These are phyloP conservation scores for Fraxinus pennsylvanica DNA, from an alignment of 257 asterid species.

Conservation along the genomic window DNA sequence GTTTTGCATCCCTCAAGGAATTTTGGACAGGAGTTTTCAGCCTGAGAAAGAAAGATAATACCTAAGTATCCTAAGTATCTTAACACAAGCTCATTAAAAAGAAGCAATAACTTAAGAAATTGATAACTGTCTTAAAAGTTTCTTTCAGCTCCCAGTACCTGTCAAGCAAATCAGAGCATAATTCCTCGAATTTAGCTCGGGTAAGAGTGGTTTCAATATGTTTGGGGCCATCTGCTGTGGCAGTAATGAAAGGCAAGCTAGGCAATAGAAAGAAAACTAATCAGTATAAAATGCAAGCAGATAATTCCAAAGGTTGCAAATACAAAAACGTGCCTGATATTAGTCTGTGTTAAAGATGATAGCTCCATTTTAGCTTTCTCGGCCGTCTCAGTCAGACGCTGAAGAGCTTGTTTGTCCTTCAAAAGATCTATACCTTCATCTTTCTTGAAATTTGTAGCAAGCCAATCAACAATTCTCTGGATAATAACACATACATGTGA, in stretches of 20 bases:
- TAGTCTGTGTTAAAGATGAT: slow-evolving; percentile 60
- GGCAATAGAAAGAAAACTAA: too few species aligned
- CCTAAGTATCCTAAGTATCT: too few species aligned
- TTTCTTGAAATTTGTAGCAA: slow-evolving; percentile 70
- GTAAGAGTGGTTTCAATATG: slow-evolving; percentile 63
- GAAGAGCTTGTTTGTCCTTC: slow-evolving; percentile 99
- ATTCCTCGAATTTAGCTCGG: slow-evolving; percentile 61
- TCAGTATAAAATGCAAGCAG: too few species aligned
- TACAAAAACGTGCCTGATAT: slow-evolving; percentile 41
- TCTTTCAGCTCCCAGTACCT: slow-evolving; percentile 33
- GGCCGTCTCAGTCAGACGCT: slow-evolving; percentile 93
- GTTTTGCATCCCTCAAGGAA: slow-evolving; percentile 62
- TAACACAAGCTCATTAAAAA: too few species aligned
- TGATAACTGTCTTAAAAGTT: not conserved
- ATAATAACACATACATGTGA: not conserved
- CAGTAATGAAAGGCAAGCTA: slow-evolving; percentile 64
- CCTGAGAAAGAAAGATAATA: slow-evolving; percentile 21
- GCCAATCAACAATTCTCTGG: slow-evolving; percentile 97
- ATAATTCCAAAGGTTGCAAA: too few species aligned
- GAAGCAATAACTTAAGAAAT: too few species aligned
- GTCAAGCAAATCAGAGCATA: slow-evolving; percentile 66
- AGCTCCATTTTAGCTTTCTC: slow-evolving; percentile 80
- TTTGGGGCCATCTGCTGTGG: slow-evolving; percentile 70
- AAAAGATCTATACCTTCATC: slow-evolving; percentile 86
- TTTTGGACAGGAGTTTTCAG: slow-evolving; percentile 55